Evolutionary conservation across 108 stramenopile genomes (phyloP).

Genomic region (Poteriospumella lacustris): DNA sequence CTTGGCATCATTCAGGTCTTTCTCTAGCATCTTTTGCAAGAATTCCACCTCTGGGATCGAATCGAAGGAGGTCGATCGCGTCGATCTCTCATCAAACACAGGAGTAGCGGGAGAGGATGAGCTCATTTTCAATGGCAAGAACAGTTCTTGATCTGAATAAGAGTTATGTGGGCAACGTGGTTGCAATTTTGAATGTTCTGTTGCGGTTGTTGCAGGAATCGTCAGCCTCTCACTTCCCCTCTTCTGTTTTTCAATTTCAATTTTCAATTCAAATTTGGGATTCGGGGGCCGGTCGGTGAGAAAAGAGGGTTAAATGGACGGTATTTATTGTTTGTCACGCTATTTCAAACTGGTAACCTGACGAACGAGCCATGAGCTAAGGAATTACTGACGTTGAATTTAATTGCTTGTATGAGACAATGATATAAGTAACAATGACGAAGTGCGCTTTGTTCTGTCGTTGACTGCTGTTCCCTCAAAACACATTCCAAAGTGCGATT

Average conservation of each 20-base stretch:
- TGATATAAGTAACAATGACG: too few species aligned
- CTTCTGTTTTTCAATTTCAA: background rate
- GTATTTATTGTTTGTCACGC: too few species aligned
- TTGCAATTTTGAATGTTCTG: background rate
- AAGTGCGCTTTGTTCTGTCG: too few species aligned
- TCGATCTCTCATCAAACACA: too few species aligned
- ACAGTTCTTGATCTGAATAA: background rate
- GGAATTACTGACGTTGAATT: too few species aligned
- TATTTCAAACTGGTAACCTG: too few species aligned
- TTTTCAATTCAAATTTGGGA: background rate
- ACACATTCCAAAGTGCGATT: background rate
- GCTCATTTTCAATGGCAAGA: background rate
- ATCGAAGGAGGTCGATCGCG: background rate
- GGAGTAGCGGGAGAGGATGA: background rate
- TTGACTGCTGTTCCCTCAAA: too few species aligned
- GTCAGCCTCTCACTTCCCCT: too few species aligned
- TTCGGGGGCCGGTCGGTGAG: background rate
- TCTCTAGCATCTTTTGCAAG: background rate
- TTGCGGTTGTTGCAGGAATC: too few species aligned
- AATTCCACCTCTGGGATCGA: background rate
- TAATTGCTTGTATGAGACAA: too few species aligned
- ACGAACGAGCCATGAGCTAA: too few species aligned
- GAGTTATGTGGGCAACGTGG: background rate
- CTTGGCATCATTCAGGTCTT: background rate
- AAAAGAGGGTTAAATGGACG: background rate